phyloP scores from a whole-genome alignment of 768 basidiomycete genomes.

The Strobilomyces echinocephalus region DNA sequence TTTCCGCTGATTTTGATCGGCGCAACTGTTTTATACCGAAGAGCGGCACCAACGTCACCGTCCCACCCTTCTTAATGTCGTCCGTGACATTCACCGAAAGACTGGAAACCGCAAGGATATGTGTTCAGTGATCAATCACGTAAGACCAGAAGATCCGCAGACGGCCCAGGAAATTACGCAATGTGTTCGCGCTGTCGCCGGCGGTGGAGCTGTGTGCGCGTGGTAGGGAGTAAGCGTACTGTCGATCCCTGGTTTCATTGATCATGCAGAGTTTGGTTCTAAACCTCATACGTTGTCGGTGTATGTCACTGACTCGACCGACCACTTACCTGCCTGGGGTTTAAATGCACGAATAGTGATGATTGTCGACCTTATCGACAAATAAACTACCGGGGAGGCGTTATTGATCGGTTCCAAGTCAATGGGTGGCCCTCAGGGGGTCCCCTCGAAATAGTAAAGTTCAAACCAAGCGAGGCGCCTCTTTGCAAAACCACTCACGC shows the following conservation, averaged over 20 bases:
- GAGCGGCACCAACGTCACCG: slow-evolving; percentile 8
- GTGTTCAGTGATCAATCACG: background rate
- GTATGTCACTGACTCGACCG: background rate
- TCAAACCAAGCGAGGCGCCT: background rate
- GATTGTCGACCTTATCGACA: background rate
- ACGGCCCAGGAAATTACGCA: slow-evolving; percentile 2
- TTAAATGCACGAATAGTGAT: background rate
- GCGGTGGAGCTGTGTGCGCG: background rate
- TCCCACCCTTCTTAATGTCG: slow-evolving; percentile 5
- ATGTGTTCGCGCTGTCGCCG: background rate
- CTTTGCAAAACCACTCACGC: background rate
- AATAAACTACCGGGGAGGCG: background rate
- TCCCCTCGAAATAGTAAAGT: background rate
- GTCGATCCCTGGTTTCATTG: slow-evolving; percentile 16
- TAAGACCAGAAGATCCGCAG: background rate
- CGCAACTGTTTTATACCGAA: slow-evolving; percentile 14
- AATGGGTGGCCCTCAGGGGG: background rate
- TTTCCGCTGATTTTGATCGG: slow-evolving; percentile 25
- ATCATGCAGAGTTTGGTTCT: background rate
- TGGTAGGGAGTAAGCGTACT: background rate
- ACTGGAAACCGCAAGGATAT: background rate
- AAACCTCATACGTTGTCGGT: slow-evolving; percentile 17
- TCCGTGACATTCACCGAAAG: background rate
- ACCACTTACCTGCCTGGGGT: background rate
- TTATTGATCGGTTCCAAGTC: background rate